Evolutionary conservation across 176 grass and related monocot species (phyloP).

Genomic region (Triticum dicoccoides): DNA sequence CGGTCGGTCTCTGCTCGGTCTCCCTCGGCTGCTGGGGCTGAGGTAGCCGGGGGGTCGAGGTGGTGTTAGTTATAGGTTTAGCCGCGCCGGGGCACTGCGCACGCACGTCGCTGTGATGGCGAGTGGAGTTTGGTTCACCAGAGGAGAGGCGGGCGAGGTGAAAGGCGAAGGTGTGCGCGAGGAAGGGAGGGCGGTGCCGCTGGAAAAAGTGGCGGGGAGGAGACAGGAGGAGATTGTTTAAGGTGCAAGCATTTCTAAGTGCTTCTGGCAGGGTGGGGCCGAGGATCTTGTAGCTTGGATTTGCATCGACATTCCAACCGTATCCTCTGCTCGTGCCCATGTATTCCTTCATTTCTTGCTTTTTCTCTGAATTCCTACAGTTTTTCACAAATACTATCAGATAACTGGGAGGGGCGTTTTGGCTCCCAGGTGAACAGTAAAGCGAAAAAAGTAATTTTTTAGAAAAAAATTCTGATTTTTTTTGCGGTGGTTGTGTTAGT

Average conservation of each 20-base stretch:
- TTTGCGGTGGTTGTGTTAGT: no score
- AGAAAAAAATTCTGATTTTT: no score
- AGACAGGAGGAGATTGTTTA: slow-evolving; percentile 30
- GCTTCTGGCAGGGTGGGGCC: slow-evolving; percentile 26
- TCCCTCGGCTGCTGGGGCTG: background rate
- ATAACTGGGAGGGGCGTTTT: no score
- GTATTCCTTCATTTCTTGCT: background rate
- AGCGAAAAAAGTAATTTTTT: no score
- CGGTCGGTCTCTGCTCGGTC: background rate
- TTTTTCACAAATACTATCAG: no score
- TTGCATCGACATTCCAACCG: background rate
- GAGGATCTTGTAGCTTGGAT: background rate
- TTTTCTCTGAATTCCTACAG: background rate
- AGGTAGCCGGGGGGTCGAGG: slow-evolving; percentile 1
- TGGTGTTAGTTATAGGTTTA: slow-evolving; percentile 32
- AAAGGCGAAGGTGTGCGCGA: no score
- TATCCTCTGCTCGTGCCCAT: background rate
- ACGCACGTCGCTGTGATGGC: background rate
- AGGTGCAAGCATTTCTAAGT: slow-evolving; percentile 32
- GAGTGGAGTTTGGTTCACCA: slow-evolving; percentile 16
- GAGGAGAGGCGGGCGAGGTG: background rate
- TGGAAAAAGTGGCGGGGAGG: slow-evolving; percentile 26
- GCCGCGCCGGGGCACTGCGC: background rate
- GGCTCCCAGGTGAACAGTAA: no score
- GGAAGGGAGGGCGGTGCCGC: background rate